These are phyloP conservation scores for Schwanniomyces occidentalis DNA, from an alignment of 805 yeast species.

Conservation along the genomic window DNA sequence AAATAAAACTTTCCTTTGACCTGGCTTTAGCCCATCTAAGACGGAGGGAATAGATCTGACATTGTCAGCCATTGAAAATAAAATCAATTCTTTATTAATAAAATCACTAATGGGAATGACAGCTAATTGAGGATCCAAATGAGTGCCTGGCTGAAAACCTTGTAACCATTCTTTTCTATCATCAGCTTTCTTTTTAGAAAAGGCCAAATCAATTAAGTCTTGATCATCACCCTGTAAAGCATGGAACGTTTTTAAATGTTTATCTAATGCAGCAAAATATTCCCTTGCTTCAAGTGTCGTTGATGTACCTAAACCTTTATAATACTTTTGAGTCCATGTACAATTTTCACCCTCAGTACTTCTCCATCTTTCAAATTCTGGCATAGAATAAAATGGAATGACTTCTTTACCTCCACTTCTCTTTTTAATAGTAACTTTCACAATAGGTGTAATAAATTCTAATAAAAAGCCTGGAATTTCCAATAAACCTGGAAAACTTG, in stretches of 20 bases:
- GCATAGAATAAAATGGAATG: conserved; percentile 87
- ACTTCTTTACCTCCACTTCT: conserved; percentile 57
- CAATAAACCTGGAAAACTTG: conserved; percentile 90
- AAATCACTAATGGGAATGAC: conserved; percentile 90
- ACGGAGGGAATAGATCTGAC: conserved; percentile 93
- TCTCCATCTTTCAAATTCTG: conserved; percentile 94
- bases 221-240: conserved; percentile 77
- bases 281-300: conserved; percentile 78
- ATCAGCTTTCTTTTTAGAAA: conserved; percentile 92
- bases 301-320: conserved; percentile 98
- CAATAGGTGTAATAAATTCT: conserved; percentile 95
- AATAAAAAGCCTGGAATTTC: conserved; percentile 88
- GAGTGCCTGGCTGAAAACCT: conserved; percentile 88
- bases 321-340: conserved; percentile 92
- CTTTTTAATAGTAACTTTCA: conserved; percentile 74
- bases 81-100: conserved; percentile 90
- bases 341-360: conserved; percentile 71
- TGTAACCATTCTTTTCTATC: conserved; percentile 97
- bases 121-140: conserved; percentile 71
- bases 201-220: conserved; percentile 82
- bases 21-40: conserved; percentile 94
- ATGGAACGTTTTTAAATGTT: conserved; percentile 83
- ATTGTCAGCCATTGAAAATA: conserved; percentile 96
- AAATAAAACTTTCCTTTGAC: conserved; percentile 89
- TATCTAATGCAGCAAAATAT: conserved; percentile 81